Evolutionary conservation across 2,329 filamentous ascomycete species (phyloP).

Genomic region (Xylariaceae sp.): DNA sequence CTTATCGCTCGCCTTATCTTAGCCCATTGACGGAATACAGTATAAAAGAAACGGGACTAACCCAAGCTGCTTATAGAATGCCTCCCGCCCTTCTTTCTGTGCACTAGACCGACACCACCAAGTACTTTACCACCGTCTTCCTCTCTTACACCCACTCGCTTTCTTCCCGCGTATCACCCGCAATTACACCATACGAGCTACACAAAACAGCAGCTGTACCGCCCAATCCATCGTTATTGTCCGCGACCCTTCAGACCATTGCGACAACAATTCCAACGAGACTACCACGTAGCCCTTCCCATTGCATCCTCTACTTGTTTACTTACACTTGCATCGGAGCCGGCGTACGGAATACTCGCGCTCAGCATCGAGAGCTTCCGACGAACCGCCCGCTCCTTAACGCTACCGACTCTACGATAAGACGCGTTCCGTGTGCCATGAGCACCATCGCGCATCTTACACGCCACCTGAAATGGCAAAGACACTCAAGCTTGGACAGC

Average conservation of each 20-base stretch:
- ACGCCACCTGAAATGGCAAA: constrained; percentile 36
- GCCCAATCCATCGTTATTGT: neutral
- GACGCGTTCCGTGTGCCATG: constrained; percentile 22
- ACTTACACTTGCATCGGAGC: neutral
- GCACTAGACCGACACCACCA: neutral
- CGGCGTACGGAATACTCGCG: neutral
- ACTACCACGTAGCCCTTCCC: neutral
- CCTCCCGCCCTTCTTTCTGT: neutral
- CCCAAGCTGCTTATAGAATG: neutral
- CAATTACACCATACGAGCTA: neutral
- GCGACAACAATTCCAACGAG: neutral
- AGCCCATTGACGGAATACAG: neutral
- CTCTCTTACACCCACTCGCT: neutral
- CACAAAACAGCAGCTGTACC: neutral
- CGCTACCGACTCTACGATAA: constrained; percentile 13
- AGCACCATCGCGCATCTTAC: constrained; percentile 20
- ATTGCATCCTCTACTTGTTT: neutral
- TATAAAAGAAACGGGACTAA: neutral
- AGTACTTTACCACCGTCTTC: neutral
- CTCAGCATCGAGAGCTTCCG: neutral
- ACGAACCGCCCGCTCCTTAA: neutral
- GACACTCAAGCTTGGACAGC: constrained; percentile 49
- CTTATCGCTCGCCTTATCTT: neutral
- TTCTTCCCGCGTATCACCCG: neutral
- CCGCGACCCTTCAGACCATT: neutral